These are phyloP conservation scores for Panaeolus cyanescens DNA, from an alignment of 768 basidiomycete species.

Conservation along the genomic window DNA sequence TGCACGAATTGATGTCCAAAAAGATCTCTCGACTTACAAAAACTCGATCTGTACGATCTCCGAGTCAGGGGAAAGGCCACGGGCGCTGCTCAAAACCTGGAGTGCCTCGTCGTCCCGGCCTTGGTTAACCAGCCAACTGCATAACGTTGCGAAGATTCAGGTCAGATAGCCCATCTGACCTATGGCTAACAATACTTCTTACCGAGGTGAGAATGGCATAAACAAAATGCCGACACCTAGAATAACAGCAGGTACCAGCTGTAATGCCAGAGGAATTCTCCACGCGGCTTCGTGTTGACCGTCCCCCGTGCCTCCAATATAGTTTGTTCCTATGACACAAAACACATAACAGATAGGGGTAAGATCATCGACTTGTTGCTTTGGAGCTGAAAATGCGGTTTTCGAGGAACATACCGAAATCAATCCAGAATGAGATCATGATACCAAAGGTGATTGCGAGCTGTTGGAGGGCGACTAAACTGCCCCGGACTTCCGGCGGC, in stretches of 20 bases:
- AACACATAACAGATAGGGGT: constrained; percentile 36
- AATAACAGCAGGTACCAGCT: constrained; percentile 72
- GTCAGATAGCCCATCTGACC: neutral
- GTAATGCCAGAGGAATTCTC: constrained; percentile 74
- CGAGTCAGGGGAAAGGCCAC: constrained; percentile 53
- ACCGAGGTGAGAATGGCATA: constrained; percentile 82
- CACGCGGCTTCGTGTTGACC: constrained; percentile 70
- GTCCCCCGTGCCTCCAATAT: constrained; percentile 62
- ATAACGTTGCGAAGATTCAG: constrained; percentile 1
- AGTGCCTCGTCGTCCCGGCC: constrained; percentile 78
- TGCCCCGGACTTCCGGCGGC: constrained; percentile 81
- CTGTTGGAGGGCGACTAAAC: constrained; percentile 80
- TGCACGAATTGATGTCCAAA: neutral
- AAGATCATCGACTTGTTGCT: neutral
- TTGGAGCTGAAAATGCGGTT: neutral
- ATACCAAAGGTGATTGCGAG: constrained; percentile 82
- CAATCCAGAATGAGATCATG: constrained; percentile 63
- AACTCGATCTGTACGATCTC: constrained; percentile 76
- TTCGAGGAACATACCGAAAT: constrained; percentile 36
- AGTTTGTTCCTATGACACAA: constrained; percentile 57
- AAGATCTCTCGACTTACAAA: constrained; percentile 45
- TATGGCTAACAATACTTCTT: constrained; percentile 10
- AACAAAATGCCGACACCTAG: constrained; percentile 72
- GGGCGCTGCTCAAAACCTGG: constrained; percentile 59
- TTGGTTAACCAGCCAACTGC: constrained; percentile 75